Evolutionary conservation across 805 yeast species (phyloP).

Genomic region (Wickerhamiella kurtzmanii): DNA sequence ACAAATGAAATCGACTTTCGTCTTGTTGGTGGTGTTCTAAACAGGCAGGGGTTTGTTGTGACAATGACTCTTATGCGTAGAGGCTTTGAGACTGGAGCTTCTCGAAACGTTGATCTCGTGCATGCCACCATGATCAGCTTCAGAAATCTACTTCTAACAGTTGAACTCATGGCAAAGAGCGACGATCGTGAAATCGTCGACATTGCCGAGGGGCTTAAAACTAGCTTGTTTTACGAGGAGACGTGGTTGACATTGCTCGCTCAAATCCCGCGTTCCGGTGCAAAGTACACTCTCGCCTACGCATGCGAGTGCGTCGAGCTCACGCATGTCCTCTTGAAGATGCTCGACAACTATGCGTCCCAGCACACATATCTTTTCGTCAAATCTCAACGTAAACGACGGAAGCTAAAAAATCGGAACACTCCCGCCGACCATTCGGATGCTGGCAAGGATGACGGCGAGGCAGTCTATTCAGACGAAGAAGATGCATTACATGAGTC

Average conservation of each 20-base stretch:
- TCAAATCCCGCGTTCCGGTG: constrained; percentile 48
- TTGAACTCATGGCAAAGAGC: constrained; percentile 31
- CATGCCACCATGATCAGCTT: constrained; percentile 61
- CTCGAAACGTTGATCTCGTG: constrained; percentile 40
- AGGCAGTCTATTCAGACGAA: constrained; percentile 13
- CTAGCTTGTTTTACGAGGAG: constrained; percentile 59
- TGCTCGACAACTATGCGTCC: constrained; percentile 51
- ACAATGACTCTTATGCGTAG: constrained; percentile 32
- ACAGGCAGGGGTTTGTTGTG: constrained; percentile 46
- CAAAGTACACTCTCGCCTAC: constrained; percentile 48
- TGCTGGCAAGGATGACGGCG: constrained; percentile 4
- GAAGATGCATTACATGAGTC: constrained; percentile 25
- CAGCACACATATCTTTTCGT: constrained; percentile 41
- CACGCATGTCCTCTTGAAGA: constrained; percentile 49
- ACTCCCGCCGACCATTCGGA: constrained; percentile 14
- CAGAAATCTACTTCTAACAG: constrained; percentile 41
- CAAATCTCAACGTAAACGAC: constrained; percentile 31
- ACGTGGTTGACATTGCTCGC: constrained; percentile 43
- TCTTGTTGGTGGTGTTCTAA: constrained; percentile 33
- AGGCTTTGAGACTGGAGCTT: constrained; percentile 24
- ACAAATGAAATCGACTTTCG: constrained; percentile 22
- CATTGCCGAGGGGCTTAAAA: constrained; percentile 43
- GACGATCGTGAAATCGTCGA: constrained; percentile 35
- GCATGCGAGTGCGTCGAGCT: constrained; percentile 49
- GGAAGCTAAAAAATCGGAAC: constrained; percentile 9